Percentiles rank a stretch among this genome's conserved stretches.
These are phyloP conservation scores for Boehmeria nivea DNA, from an alignment of 306 rosid genomes.

Conservation along the genomic window DNA sequence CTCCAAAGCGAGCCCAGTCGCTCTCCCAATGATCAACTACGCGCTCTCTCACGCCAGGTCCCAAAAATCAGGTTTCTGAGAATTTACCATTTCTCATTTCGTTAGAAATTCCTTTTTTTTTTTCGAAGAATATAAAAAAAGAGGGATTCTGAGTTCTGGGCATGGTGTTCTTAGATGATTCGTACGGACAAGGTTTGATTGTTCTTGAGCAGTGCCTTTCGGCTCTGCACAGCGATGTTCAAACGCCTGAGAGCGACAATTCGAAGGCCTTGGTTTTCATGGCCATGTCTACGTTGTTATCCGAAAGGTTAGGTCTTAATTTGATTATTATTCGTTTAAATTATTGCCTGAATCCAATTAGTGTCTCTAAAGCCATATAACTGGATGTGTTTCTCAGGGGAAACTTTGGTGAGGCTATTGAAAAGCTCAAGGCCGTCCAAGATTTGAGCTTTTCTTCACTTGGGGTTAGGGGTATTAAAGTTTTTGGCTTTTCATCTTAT, in stretches of 20 bases:
- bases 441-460: slow-evolving; percentile 50
- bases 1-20: slow-evolving; percentile 47
- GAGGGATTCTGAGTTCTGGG: not conserved
- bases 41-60: slow-evolving; percentile 73
- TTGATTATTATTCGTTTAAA: too few relatives aligned
- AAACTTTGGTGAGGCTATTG: slow-evolving; percentile 53
- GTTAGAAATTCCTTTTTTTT: not conserved
- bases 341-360: too few relatives aligned
- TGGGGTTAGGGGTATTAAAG: slow-evolving; percentile 55
- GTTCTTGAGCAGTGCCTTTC: slow-evolving; percentile 76
- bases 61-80: slow-evolving; percentile 54
- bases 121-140: too few relatives aligned
- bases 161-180: slow-evolving; percentile 47
- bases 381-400: slow-evolving; percentile 53
- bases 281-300: slow-evolving; percentile 65
- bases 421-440: slow-evolving; percentile 53
- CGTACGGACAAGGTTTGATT: slow-evolving; percentile 54
- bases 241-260: slow-evolving; percentile 38
- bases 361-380: too few relatives aligned
- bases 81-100: not conserved
- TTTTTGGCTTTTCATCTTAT: too few relatives aligned
- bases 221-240: slow-evolving; percentile 45
- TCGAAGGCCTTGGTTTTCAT: slow-evolving; percentile 65
- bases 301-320: slow-evolving; percentile 94
- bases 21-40: slow-evolving; percentile 63